phyloP scores from a whole-genome alignment of 768 basidiomycete genomes.

The Naematelia encephala region DNA sequence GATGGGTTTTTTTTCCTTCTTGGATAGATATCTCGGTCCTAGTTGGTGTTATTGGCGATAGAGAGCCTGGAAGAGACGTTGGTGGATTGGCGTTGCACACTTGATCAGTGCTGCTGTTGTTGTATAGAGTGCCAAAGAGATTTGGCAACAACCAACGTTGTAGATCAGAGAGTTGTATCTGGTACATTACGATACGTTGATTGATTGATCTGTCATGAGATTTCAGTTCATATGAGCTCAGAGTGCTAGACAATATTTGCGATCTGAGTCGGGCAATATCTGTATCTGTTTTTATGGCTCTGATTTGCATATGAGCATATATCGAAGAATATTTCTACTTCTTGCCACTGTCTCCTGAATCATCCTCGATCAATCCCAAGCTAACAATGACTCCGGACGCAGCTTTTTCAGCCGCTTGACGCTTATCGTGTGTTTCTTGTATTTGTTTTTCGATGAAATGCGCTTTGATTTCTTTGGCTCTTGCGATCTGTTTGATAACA shows the following conservation, averaged over 20 bases:
- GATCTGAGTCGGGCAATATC: neutral
- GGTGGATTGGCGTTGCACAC: constrained; percentile 9
- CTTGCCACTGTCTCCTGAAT: constrained; percentile 52
- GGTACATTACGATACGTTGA: neutral
- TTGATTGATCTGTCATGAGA: neutral
- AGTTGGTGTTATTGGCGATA: constrained; percentile 60
- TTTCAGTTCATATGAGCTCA: neutral
- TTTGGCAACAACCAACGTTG: neutral
- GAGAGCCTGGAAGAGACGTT: neutral
- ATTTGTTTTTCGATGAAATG: constrained; percentile 61
- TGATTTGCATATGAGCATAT: neutral
- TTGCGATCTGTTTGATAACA: constrained; percentile 55
- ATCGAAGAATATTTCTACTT: constrained; percentile 4
- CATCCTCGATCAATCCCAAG: constrained; percentile 69
- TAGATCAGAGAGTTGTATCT: neutral
- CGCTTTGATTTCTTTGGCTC: constrained; percentile 67
- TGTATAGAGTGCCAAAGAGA: neutral
- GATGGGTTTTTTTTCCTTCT: no score
- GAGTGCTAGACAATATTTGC: no score
- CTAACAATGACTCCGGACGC: constrained; percentile 72
- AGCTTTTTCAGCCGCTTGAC: constrained; percentile 67
- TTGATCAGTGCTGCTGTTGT: neutral
- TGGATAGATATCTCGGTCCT: constrained; percentile 66
- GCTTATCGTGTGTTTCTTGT: constrained; percentile 64
- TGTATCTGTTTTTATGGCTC: neutral